Conservation (phyloP, 305 asterid genomes). For the Ilex paraguariensis region DNA sequence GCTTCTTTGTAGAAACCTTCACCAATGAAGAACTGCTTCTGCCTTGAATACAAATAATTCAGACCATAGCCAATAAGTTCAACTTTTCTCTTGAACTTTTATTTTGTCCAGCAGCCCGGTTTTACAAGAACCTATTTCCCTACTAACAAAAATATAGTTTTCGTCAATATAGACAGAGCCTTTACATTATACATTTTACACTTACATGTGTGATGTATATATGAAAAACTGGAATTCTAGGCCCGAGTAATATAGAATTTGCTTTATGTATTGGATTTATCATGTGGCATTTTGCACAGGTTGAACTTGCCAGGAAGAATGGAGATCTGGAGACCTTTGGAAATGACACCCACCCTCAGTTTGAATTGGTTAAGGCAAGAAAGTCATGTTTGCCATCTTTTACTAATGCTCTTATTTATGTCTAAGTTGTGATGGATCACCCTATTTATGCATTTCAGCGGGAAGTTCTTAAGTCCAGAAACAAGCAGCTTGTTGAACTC, state of each 20-base stretch:
- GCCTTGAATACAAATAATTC: too few species aligned
- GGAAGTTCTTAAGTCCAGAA: conserved; percentile 94
- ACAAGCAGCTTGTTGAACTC: conserved; percentile 79
- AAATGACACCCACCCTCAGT: conserved; percentile 84
- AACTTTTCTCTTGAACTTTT: too few species aligned
- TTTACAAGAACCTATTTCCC: too few species aligned
- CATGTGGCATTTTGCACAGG: conserved; percentile 40
- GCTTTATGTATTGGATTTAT: neutral
- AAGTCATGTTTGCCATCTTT: conserved; percentile 6
- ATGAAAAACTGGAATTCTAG: neutral
- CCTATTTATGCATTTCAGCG: conserved; percentile 46
- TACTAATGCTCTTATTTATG: neutral
- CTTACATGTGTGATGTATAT: neutral
- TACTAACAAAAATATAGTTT: too few species aligned
- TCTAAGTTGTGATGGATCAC: conserved; percentile 8
- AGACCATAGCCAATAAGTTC: too few species aligned
- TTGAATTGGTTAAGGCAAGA: conserved; percentile 69
- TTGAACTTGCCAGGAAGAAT: conserved; percentile 58
- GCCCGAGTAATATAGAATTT: neutral
- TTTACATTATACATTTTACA: neutral
- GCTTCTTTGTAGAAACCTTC: neutral
- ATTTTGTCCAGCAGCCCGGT: too few species aligned
- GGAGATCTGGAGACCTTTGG: conserved; percentile 66
- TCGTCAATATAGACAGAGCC: neutral
- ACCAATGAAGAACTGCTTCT: too few species aligned